A percentile compares a stretch with the other conserved stretches of the same genome.
Conservation (phyloP, 225 moss, liverwort and hornwort species). For the Thuidium tamariscinum region DNA sequence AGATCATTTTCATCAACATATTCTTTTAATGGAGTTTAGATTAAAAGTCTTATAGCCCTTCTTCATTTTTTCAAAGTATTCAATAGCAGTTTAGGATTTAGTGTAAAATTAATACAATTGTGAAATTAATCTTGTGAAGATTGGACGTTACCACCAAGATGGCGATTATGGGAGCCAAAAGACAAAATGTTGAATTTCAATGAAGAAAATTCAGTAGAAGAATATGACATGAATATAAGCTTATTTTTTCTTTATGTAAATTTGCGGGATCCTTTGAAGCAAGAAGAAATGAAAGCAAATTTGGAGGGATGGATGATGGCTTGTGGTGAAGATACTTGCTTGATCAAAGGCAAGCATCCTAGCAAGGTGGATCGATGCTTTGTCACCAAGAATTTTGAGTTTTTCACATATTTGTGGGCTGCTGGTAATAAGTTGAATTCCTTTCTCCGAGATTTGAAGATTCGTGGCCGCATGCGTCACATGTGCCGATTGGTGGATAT, state of each 20-base stretch:
- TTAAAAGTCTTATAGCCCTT: neutral
- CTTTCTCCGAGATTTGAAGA: neutral
- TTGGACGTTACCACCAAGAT: neutral
- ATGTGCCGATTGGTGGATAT: neutral
- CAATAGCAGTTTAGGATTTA: neutral
- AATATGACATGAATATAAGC: neutral
- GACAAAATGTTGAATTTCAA: neutral
- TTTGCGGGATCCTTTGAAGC: neutral
- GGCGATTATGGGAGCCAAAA: neutral
- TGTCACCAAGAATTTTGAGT: neutral
- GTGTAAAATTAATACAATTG: neutral
- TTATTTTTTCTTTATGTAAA: neutral
- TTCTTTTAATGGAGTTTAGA: neutral
- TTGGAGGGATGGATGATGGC: constrained; percentile 13
- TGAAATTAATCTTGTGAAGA: neutral
- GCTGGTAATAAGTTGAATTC: neutral
- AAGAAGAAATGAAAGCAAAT: neutral
- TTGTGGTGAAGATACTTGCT: neutral
- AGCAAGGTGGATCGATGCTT: neutral
- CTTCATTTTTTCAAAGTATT: neutral
- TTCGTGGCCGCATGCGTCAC: neutral
- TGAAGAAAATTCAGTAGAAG: neutral
- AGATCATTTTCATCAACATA: neutral
- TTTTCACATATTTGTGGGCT: neutral
- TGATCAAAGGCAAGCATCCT: neutral